Conservation (phyloP, 257 asterid genomes). For the Scutellaria baicalensis region DNA sequence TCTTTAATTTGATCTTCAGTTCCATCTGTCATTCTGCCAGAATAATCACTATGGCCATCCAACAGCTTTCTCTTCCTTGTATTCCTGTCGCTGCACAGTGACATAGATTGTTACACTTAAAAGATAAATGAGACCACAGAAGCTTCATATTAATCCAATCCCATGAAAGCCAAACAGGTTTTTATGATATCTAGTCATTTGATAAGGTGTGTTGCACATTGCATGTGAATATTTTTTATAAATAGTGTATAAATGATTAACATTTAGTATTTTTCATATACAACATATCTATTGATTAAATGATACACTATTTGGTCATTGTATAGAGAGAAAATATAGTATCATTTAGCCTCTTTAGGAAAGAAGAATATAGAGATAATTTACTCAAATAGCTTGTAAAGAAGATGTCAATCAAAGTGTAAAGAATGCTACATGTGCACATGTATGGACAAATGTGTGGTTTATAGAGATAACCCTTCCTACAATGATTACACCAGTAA, state of each 20-base stretch:
- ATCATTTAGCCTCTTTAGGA: background rate
- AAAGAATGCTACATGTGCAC: background rate
- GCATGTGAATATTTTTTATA: no score
- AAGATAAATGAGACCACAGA: constrained; percentile 4
- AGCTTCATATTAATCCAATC: background rate
- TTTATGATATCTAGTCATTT: background rate
- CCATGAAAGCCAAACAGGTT: background rate
- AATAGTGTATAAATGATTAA: no score
- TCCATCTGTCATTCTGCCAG: constrained; percentile 55
- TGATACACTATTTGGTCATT: background rate
- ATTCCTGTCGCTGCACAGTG: constrained; percentile 41
- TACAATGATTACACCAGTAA: background rate
- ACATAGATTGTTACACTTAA: constrained; percentile 4
- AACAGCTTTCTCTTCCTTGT: constrained; percentile 48
- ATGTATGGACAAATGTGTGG: background rate
- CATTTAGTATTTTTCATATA: no score
- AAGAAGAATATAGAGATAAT: background rate
- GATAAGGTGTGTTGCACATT: no score
- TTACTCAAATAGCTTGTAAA: background rate
- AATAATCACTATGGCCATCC: constrained; percentile 58
- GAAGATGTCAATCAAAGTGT: background rate
- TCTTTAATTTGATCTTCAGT: constrained; percentile 48
- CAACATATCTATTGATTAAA: no score
- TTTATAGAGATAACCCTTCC: background rate
- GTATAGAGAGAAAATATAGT: background rate